Evolutionary conservation across 2,329 filamentous ascomycete genomes (phyloP).

Genomic region (Verticillium klebahnii): DNA sequence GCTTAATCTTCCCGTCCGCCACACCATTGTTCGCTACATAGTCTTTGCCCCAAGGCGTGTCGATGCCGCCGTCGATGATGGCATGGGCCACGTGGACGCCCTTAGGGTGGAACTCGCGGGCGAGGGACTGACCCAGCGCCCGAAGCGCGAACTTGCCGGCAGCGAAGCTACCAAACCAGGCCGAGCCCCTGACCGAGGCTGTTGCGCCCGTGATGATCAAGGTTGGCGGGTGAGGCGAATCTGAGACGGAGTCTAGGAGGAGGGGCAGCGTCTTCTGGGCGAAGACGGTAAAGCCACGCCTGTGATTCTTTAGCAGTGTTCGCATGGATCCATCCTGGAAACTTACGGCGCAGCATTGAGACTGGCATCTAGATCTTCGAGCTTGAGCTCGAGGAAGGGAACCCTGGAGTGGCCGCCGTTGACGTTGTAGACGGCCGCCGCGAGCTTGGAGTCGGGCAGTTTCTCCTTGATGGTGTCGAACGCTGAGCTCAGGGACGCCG

Average conservation of each 20-base stretch:
- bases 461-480: conserved; percentile 59
- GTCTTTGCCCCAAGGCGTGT: conserved; percentile 67
- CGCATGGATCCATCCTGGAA: background rate
- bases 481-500: conserved; percentile 34
- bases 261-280: conserved; percentile 67
- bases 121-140: conserved; percentile 68
- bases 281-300: conserved; percentile 70
- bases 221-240: conserved; percentile 62
- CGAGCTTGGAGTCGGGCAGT: conserved; percentile 49
- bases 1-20: conserved; percentile 61
- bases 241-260: conserved; percentile 56
- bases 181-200: conserved; percentile 69
- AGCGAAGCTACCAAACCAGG: conserved; percentile 66
- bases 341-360: conserved; percentile 46
- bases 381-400: conserved; percentile 53
- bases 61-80: conserved; percentile 81
- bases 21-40: conserved; percentile 36
- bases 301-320: conserved; percentile 17
- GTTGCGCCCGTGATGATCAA: conserved; percentile 87
- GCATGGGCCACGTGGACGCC: conserved; percentile 81
- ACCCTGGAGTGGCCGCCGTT: conserved; percentile 45
- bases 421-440: conserved; percentile 69
- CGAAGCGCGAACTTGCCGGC: conserved; percentile 76
- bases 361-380: conserved; percentile 43
- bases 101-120: conserved; percentile 77